A percentile compares a stretch with the other conserved stretches of the same genome.
Conservation (phyloP, 2,329 filamentous ascomycete genomes). For the Aciculosporium take region DNA sequence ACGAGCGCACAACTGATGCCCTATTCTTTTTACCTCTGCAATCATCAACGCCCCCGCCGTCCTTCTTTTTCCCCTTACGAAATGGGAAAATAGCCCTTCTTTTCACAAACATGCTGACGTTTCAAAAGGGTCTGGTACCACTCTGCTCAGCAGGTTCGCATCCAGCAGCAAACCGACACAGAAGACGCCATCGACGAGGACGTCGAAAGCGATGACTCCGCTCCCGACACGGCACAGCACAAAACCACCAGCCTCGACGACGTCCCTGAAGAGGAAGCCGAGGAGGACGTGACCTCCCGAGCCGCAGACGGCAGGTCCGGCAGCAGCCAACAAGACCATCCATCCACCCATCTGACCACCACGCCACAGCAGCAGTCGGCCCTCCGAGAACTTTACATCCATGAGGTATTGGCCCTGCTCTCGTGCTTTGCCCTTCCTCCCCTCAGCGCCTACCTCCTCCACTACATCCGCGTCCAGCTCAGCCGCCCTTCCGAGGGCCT, state of each 20-base stretch:
- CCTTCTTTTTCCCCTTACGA: no score
- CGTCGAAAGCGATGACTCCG: background rate
- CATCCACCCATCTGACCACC: constrained; percentile 12
- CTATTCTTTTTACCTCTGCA: no score
- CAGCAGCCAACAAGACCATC: background rate
- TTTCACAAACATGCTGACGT: no score
- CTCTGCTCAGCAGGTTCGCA: constrained; percentile 49
- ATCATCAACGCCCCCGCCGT: no score
- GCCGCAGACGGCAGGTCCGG: background rate
- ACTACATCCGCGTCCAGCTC: constrained; percentile 65
- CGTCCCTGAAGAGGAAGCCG: constrained; percentile 8
- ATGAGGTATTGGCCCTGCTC: constrained; percentile 61
- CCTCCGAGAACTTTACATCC: constrained; percentile 50
- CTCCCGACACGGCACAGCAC: constrained; percentile 23
- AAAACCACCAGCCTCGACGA: constrained; percentile 28
- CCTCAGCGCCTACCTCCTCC: constrained; percentile 69
- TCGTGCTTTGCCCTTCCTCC: constrained; percentile 70
- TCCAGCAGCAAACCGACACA: constrained; percentile 30
- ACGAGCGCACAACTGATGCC: no score
- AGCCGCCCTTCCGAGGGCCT: constrained; percentile 73
- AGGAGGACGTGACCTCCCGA: background rate
- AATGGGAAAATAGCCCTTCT: no score
- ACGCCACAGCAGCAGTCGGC: constrained; percentile 24
- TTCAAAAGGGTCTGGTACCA: constrained; percentile 55
- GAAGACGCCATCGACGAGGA: constrained; percentile 2